Base-by-base conservation (phyloP, 495 filamentous ascomycete species). In the Aspergillus cavernicola region DNA sequence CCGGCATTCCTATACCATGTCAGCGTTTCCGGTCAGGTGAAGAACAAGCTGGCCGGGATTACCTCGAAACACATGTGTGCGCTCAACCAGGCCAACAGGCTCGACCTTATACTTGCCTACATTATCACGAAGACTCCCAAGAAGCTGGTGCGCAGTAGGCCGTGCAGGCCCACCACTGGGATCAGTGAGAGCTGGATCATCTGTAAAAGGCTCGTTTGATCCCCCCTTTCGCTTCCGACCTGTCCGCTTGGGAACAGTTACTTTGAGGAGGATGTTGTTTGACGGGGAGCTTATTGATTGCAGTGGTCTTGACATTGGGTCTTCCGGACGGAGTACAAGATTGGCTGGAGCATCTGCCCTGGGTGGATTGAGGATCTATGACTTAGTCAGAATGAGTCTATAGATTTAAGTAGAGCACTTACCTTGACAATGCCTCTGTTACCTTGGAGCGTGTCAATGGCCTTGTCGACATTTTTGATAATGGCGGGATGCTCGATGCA, bases 401-500 rank as follows among this genome's bases (percentile, higher is more conserved):
- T 22, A 8, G 5, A 20, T 18, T 15, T 13, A 13, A 18, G 12
- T 31, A 6, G 18, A 19, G 6, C 38, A 53, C 74, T 64, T 66
- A 92, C 90, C 52, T 84, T 81, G 52, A 78, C 67, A 28, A 96
- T 80, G 22, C 84, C 79, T 16, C 73, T 66, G 31, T 80, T 74
- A 6, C 83, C 82, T 1, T 91, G 88, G 18, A 97, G 80, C 0
- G 90, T 92, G 16, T 83, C 78, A 53, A 97, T 77, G 15, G 81
- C 93, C 52, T 85, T 89, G 57, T 95, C 86, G 46, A 96, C 61
- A 69, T 96, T 86, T 59, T 81, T 82, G 60, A 97, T 73, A 44
- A 95, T 83, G 53, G 85, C 85, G 6, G 95, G 93, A 67, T 97
- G 91, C 63, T 98, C 93, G 19, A 97, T 79, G 51, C 84, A 85